Base-by-base conservation (phyloP, 2,329 filamentous ascomycete species). In the Mollisia scopiformis region DNA sequence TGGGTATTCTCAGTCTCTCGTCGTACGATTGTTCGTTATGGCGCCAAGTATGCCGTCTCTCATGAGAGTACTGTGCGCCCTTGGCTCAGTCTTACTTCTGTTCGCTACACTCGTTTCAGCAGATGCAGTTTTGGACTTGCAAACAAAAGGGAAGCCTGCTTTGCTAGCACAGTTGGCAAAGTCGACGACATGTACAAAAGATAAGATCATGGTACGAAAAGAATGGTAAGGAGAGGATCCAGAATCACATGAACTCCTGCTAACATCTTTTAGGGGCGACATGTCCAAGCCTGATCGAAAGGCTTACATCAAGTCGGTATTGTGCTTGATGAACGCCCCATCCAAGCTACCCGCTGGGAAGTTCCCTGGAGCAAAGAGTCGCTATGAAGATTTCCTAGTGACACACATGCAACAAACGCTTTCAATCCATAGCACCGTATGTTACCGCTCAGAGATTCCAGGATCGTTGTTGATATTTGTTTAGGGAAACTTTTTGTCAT, bases 371-470 rank as follows among this genome's bases (percentile, higher is more conserved):
- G 74, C 75, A 25, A 67, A 68, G 30, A 74, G 62, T 55, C 69
- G 75, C 43, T 78, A 74, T 62, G 75, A 77, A 58, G 77, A 79
- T 65, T 67, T 67, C 30, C 74, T 75, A 1, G 73, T 72, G 8
- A 68, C 69, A 11, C 76, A 78, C 51, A 72, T 75, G 55, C 68
- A 73, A 58, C 67, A 70, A 30, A 75, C 75, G 2, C 37, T 63
- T 14, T 33, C 31, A 13, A 66, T 69, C 19, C 67, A 69, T 46
- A 43, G 52, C 23, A 69, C 65, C 27, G 67, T 64, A 57, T 52
- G 60, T 66, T 76, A 11, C 21, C 43, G 25, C 14, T 23, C 8
- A 8, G 3, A n/a, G n/a, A n/a, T 14, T 37, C 8, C 16, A 77
- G 65, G 3, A n/a, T 10, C 16, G 39, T 16, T 55, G n/a, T 43